Evolutionary conservation across 78 protist genomes (phyloP).

Genomic region (Chrysochromulina parva): DNA sequence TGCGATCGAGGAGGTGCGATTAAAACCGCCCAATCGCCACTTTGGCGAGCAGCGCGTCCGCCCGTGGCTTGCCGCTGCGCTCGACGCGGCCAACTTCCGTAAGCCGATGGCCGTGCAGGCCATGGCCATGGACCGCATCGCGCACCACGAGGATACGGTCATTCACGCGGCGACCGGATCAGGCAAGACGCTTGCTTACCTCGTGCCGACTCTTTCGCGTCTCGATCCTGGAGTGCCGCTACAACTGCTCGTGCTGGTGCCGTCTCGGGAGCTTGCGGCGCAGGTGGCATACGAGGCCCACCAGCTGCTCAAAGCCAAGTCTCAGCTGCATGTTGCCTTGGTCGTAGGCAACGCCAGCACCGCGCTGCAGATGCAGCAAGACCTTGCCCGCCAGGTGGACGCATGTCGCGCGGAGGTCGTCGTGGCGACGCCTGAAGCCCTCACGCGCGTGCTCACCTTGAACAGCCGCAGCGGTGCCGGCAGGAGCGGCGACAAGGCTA

Average conservation of each 20-base stretch:
- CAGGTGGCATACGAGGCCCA: neutral
- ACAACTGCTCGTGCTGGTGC: neutral
- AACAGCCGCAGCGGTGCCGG: too few relatives aligned
- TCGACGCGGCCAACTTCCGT: neutral
- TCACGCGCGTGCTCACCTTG: neutral
- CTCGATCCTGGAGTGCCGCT: neutral
- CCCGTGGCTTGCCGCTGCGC: neutral
- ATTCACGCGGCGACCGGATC: neutral
- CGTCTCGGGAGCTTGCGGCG: neutral
- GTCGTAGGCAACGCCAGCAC: neutral
- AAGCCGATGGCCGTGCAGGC: neutral
- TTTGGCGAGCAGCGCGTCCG: neutral
- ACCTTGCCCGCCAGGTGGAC: neutral
- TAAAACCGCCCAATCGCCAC: neutral
- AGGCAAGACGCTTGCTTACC: neutral
- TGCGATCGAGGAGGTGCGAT: too few relatives aligned
- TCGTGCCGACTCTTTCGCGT: neutral
- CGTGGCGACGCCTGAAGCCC: neutral
- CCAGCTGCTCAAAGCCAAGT: neutral
- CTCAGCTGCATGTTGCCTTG: neutral
- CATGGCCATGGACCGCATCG: neutral
- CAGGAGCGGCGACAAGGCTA: too few relatives aligned
- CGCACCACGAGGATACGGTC: neutral
- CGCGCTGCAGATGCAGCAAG: neutral
- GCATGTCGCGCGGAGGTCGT: neutral